Base-by-base conservation (phyloP, 768 basidiomycete species). In the Kwoniella mangroviensis region DNA sequence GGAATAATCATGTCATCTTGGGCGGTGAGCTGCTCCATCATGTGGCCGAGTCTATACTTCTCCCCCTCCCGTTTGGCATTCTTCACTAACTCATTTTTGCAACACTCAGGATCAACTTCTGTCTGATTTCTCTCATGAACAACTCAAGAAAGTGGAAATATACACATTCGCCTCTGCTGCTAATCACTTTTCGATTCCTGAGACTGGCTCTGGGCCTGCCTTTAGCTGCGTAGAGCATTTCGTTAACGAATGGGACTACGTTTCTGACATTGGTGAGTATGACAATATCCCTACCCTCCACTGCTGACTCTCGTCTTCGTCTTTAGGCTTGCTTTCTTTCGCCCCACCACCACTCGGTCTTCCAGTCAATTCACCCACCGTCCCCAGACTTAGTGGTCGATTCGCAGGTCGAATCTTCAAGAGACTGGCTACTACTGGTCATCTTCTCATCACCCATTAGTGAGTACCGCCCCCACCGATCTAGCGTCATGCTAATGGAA, bases 101-200 rank as follows among this genome's bases (percentile, higher is more conserved):
- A 12, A 15, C 26, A 54, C 12, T 17, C 62, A 75, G 70, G 75
- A 74, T 55, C 72, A 74, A 60, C 70, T 74, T 45, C 75, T 76
- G 24, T 49, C 72, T 42, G 78, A 79, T 63, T 75, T 79, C 58
- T 62, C 72, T 34, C 13, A 58, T 42, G 70, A 66, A 24, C 59
- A 69, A 9, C 70, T 76, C 42, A 53, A 26, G 22, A 80, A 75
- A 53, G 57, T 81, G 49, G 75, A 81, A 58, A 68, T 81, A 57
- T 81, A 77, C 69, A 81, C 77, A 2, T 78, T 79, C 57, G 77
- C 75, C 2, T 70, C 66, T 0, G 76, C 79, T 15, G 76, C 75
- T n/a, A 81, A 74, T 41, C 78, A 80, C 67, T 80, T 76, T 61
- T 75, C 71, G 58, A 65, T 69, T 5, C 74, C 73, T 0, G 51